phyloP scores from a whole-genome alignment of 352 stramenopile species.

The Pythium graminicola region DNA sequence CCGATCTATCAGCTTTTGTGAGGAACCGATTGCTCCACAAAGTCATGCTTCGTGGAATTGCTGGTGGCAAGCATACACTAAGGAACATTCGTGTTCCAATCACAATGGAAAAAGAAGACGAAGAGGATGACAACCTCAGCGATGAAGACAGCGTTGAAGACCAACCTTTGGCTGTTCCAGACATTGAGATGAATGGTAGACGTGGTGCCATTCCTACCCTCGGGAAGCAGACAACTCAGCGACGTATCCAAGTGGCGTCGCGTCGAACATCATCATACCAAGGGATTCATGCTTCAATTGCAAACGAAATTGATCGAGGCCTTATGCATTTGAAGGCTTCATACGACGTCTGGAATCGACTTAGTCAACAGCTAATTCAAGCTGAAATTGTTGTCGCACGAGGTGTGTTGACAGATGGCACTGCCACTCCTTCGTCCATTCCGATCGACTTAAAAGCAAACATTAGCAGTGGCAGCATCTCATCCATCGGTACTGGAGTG shows the following conservation, averaged over 20 bases:
- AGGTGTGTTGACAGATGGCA: neutral
- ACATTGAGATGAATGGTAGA: neutral
- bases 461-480: neutral
- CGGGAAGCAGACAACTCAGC: slow-evolving; percentile 10
- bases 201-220: neutral
- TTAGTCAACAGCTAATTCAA: slow-evolving; percentile 20
- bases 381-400: slow-evolving; percentile 18
- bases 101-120: neutral
- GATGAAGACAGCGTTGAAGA: neutral
- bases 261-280: slow-evolving; percentile 20
- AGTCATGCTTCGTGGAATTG: slow-evolving; percentile 19
- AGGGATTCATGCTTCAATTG: slow-evolving; percentile 13
- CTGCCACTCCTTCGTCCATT: neutral
- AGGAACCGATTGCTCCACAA: slow-evolving; percentile 34
- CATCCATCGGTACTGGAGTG: neutral
- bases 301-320: slow-evolving; percentile 12
- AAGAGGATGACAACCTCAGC: neutral
- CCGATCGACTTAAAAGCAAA: neutral
- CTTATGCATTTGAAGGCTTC: slow-evolving; percentile 14
- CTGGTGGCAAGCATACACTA: slow-evolving; percentile 18
- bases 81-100: slow-evolving; percentile 7
- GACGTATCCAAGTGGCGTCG: slow-evolving; percentile 10
- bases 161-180: neutral
- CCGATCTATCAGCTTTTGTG: slow-evolving; percentile 53
- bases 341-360: slow-evolving; percentile 23